Conservation (phyloP, 164 flowering plant genomes). For the Nymphaea colorata region DNA sequence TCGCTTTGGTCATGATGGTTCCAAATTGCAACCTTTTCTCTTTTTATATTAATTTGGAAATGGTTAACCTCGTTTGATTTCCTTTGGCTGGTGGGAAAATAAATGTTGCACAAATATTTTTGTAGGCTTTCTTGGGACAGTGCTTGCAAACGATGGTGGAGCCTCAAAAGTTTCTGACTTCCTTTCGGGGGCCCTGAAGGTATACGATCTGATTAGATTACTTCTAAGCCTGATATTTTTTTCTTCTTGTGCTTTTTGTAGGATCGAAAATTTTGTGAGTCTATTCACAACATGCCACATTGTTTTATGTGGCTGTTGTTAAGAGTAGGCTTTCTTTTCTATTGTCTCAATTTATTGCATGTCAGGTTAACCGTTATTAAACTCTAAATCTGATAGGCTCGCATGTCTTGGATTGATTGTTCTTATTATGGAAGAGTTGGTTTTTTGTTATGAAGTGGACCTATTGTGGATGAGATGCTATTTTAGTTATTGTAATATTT, state of each 20-base stretch:
- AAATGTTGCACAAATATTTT: not conserved
- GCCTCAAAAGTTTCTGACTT: conserved; percentile 39
- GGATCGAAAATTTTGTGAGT: too few species aligned
- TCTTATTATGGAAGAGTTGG: too few species aligned
- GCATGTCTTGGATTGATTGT: too few species aligned
- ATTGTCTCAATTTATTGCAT: not conserved
- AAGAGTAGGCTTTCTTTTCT: not conserved
- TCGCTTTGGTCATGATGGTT: not conserved
- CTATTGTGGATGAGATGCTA: too few species aligned
- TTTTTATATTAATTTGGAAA: not conserved
- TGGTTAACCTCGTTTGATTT: not conserved
- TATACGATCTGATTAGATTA: conserved; percentile 8
- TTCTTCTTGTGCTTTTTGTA: too few species aligned
- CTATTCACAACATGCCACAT: too few species aligned
- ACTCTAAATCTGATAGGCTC: too few species aligned
- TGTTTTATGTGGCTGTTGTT: not conserved
- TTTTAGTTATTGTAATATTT: too few species aligned
- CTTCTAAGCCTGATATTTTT: too few species aligned
- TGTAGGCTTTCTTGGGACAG: conserved; percentile 66
- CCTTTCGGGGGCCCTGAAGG: conserved; percentile 71
- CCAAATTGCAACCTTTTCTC: not conserved
- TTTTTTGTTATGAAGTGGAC: too few species aligned
- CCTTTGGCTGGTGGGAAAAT: not conserved
- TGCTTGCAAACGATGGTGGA: conserved; percentile 61
- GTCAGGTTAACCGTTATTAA: too few species aligned